Conservation (phyloP, 1,284 basidiomycete genomes). For the Amylostereum areolatum region DNA sequence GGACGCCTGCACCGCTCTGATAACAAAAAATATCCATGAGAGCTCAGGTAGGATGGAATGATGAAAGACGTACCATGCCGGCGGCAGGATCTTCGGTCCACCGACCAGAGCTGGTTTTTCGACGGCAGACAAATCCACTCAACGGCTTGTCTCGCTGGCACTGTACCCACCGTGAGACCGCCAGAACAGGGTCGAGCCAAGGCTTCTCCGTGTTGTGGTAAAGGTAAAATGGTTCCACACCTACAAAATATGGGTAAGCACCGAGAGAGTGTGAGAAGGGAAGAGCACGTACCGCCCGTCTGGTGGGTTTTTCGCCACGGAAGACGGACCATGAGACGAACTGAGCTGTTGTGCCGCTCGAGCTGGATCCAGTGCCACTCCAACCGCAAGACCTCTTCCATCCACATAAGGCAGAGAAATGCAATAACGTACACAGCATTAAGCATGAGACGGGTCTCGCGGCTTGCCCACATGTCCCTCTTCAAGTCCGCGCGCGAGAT, state of each 20-base stretch:
- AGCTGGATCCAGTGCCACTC: slow-evolving; percentile 8
- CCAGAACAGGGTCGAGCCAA: slow-evolving; percentile 8
- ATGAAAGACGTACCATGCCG: slow-evolving; percentile 6
- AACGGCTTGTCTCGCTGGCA: neutral
- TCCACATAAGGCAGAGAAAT: slow-evolving; percentile 18
- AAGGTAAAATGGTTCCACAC: slow-evolving; percentile 8
- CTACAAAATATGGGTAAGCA: neutral
- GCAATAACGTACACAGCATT: slow-evolving; percentile 14
- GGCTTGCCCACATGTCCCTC: slow-evolving; percentile 15
- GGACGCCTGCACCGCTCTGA: slow-evolving; percentile 9
- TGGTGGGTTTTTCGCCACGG: slow-evolving; percentile 12
- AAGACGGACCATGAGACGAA: neutral
- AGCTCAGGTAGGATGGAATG: neutral
- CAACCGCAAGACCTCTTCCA: slow-evolving; percentile 19
- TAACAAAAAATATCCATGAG: neutral
- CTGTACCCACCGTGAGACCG: slow-evolving; percentile 7
- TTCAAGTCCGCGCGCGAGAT: slow-evolving; percentile 6
- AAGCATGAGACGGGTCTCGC: slow-evolving; percentile 15
- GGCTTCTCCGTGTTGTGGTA: slow-evolving; percentile 4
- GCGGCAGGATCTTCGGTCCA: slow-evolving; percentile 1
- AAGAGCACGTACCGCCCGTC: slow-evolving; percentile 9
- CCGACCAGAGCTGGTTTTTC: slow-evolving; percentile 1
- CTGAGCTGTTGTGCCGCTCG: neutral
- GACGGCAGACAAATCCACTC: slow-evolving; percentile 5
- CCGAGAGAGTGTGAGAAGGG: neutral